Evolutionary conservation across 2,329 filamentous ascomycete species (phyloP), one percentile per base, ranked within the genome.

Genomic region (Ceratocystis variospora): DNA sequence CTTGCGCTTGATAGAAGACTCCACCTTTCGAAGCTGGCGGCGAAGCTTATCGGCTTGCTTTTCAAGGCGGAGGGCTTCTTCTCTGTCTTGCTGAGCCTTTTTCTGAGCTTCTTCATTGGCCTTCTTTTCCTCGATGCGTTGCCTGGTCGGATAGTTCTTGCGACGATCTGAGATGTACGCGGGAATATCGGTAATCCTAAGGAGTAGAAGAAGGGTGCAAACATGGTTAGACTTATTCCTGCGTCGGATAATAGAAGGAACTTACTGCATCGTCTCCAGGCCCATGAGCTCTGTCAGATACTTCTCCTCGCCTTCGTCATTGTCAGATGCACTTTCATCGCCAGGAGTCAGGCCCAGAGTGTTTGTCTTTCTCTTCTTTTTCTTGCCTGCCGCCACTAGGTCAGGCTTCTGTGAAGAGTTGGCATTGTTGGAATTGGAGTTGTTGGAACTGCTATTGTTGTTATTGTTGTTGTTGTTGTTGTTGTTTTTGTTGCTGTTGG

Each of bases 151-250:
- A 73, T 84, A 97, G 63, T 87, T 86, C 70, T 84, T 87, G 73
- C 82, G 87, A 68, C 93, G 85, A 74, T 96, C 90, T 62, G 85
- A 85, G 69, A 95, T 84, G 85, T 90, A 97, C 5, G 84, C 83
- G 28, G 84, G 82, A 66, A 96, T 80, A 72, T 96, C 91, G 67
- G 83, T 83, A 17, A 83, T 78, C 67, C 81, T 84, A 65, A 37
- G 45, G 17, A 15, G 33, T 44, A 44, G 3, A 37, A 61, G 12
- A 25, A 22, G 33, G 59, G 5, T 12, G 37, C 10, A 41, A 15
- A 15, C 1, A 12, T 41, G 37, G 37, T 41, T 41, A 41, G 37
- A 41, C 12, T 41, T 41, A 5, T 41, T 41, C 37, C 10, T 15
- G 10, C 84, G 66, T 41, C 44, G 8, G 6, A 22, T 44, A 12